A percentile compares a stretch with the other conserved stretches of the same genome.
Conservation (phyloP, 306 rosid species). For the Elaeagnus macrophylla region DNA sequence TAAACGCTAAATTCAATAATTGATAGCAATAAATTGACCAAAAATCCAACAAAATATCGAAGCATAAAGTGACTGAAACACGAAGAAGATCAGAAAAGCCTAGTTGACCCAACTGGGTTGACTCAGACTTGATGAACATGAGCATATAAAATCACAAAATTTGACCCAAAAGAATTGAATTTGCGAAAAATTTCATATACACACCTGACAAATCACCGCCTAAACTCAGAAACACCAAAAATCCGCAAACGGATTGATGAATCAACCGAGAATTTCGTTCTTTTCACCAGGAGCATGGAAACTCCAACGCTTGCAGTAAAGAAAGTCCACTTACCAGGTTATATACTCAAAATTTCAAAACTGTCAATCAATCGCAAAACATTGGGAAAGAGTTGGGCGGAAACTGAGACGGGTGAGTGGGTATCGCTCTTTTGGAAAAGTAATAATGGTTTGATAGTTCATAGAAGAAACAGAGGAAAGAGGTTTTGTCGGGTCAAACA, state of each 20-base stretch:
- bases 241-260: slow-evolving; percentile 13
- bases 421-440: not conserved
- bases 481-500: slow-evolving; percentile 25
- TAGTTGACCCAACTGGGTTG: slow-evolving; percentile 15
- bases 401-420: slow-evolving; percentile 15
- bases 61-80: not conserved
- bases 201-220: slow-evolving; percentile 21
- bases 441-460: not conserved
- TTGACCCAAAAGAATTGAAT: not conserved
- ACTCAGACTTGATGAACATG: slow-evolving; percentile 1
- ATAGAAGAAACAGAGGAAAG: not conserved
- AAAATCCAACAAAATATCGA: not conserved
- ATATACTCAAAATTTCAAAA: slow-evolving; percentile 1
- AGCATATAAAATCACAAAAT: not conserved
- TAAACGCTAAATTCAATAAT: not conserved
- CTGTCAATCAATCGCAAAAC: not conserved
- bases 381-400: not conserved
- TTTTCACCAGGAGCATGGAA: not conserved
- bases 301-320: slow-evolving; percentile 15
- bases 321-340: slow-evolving; percentile 1
- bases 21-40: no score
- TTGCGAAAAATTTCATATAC: slow-evolving; percentile 7
- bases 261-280: slow-evolving; percentile 5
- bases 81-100: not conserved
- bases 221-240: not conserved